A percentile compares a stretch with the other conserved stretches of the same genome.
phyloP scores from a whole-genome alignment of 441 rosid species.

The Jatropha podagrica region DNA sequence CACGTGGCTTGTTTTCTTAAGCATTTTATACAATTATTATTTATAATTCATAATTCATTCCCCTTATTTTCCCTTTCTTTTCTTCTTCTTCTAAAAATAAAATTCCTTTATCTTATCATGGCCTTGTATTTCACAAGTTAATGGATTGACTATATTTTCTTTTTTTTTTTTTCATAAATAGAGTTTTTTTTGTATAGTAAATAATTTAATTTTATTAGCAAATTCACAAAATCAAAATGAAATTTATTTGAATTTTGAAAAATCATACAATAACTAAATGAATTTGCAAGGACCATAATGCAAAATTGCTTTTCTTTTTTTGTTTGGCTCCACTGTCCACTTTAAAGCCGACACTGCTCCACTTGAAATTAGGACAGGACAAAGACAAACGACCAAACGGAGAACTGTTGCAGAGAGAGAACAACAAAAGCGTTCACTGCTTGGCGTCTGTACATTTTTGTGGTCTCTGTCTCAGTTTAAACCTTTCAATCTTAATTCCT shows the following conservation, averaged over 20 bases:
- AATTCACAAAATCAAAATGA: too few relatives aligned
- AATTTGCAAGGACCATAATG: constrained; percentile 4
- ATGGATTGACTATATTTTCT: too few relatives aligned
- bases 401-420: background rate
- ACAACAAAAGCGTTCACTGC: background rate
- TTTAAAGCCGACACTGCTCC: constrained; percentile 1
- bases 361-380: constrained; percentile 7
- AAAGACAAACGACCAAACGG: constrained; percentile 20
- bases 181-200: too few relatives aligned
- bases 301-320: background rate
- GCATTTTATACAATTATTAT: background rate
- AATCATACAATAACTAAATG: background rate
- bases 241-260: background rate
- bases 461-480: background rate
- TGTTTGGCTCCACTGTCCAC: constrained; percentile 9
- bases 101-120: background rate
- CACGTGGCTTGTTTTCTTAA: background rate
- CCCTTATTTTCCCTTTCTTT: background rate
- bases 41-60: background rate
- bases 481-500: background rate
- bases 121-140: background rate
- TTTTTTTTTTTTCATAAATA: too few relatives aligned
- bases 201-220: too few relatives aligned
- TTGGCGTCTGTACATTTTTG: background rate
- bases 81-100: too few relatives aligned